Evolutionary conservation across 2,329 filamentous ascomycete genomes (phyloP), one percentile per base, ranked within the genome.

Genomic region (Hymenoscyphus infarciens): DNA sequence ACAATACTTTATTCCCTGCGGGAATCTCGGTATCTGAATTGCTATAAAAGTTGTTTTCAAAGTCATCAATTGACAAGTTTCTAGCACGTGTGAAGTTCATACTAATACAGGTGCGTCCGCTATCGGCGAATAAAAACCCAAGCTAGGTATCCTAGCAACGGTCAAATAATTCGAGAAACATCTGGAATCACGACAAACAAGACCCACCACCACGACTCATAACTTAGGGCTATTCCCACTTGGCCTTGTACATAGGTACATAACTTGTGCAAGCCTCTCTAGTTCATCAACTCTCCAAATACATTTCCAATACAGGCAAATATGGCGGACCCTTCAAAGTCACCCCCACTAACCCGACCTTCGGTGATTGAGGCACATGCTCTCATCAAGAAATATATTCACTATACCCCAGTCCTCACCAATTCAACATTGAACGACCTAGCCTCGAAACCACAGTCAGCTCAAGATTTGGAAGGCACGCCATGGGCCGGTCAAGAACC

Each of bases 391-490:
- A 81, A 83, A 0, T 85, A 91, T 77, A 84, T 98, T 74, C 91
- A 97, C 80, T 82, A 80, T 70, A 98, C 94, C 7, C 92, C 93
- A 2, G 86, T 96, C 31, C 80, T 94, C 8, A 96, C 92, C 62
- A 92, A 87, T 77, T 81, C 81, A 22, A 93, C 91, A 0, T 82
- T 98, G 64, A 85, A 89, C 70, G 75, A 73, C 13, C 80, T 97
- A 65, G 92, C 92, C 16, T 96, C 90, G 2, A 87, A 84, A 25
- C 85, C 89, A 7, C 87, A 89, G 67, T 75, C 81, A 0, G 60
- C 77, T 1, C 78, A 80, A 3, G 80, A 82, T 4, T 78, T 89
- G 0, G 71, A 75, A 54, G 83, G 80, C 15, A 88, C 87, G 3
- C 76, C 78, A 67, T 87, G 82, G 78, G 39, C 83, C 68, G 83